These are phyloP conservation scores for Hortaea werneckii DNA, from an alignment of 2,329 filamentous ascomycete genomes.

Conservation along the genomic window DNA sequence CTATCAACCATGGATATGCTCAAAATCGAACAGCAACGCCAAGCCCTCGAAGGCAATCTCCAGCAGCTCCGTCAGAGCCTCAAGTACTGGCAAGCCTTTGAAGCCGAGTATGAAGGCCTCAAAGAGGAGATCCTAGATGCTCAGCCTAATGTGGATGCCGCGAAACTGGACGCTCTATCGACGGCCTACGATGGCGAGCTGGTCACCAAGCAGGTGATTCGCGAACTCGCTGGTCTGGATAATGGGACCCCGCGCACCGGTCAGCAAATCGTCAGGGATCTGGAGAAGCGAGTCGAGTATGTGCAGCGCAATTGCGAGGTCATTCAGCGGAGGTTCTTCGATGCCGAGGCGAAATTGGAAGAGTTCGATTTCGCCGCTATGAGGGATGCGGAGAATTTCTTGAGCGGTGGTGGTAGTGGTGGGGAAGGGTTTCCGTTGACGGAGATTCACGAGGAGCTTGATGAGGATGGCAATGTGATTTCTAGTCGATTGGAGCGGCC, in stretches of 20 bases:
- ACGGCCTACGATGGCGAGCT: constrained; percentile 53
- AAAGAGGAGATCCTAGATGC: constrained; percentile 66
- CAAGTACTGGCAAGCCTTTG: constrained; percentile 81
- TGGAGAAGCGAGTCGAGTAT: constrained; percentile 76
- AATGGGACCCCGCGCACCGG: constrained; percentile 39
- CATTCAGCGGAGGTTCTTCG: constrained; percentile 61
- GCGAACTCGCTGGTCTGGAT: constrained; percentile 41
- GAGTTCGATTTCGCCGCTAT: constrained; percentile 37
- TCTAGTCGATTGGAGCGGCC: constrained; percentile 45
- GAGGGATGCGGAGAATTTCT: constrained; percentile 49
- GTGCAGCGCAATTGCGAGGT: constrained; percentile 70
- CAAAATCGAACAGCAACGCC: constrained; percentile 64
- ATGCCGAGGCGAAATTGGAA: constrained; percentile 59
- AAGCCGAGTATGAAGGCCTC: constrained; percentile 81
- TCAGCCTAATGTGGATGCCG: constrained; percentile 27
- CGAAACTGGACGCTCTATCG: constrained; percentile 35
- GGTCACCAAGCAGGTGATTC: constrained; percentile 51
- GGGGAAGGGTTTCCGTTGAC: constrained; percentile 49
- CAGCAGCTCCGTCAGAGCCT: constrained; percentile 64
- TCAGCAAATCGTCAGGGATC: constrained; percentile 55
- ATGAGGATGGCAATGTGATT: constrained; percentile 79
- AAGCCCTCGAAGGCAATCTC: constrained; percentile 66
- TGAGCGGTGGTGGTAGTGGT: constrained; percentile 23
- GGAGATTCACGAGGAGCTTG: constrained; percentile 85
- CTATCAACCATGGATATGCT: constrained; percentile 36